Evolutionary conservation across 148 eudicot species (phyloP), one percentile per base, ranked within the genome.

Genomic region (Silene latifolia): DNA sequence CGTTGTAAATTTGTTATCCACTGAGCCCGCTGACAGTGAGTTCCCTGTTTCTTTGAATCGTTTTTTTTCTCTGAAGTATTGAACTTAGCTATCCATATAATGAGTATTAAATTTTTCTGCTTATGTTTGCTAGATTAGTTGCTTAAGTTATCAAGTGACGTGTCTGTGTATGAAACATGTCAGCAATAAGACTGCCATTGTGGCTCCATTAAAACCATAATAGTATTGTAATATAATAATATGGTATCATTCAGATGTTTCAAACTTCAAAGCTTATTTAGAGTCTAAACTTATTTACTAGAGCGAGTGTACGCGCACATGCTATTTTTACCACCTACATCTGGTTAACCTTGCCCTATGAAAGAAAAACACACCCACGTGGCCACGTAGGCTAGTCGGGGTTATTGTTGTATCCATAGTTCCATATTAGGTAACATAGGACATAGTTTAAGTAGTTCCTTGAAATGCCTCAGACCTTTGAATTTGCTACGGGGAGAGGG

Each of bases 1-100:
- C 87, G 97, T 94, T 74, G 97, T 88, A 57, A 91, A 93, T 87
- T 78, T 94, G 80, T 81, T 94, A 83, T 89, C 98, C 68, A 91
- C 89, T n/a, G 98, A 91, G 84, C 98, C 98, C 13, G 61, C 89
- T 76, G 87, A 90, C 79, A 85, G 98, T 94, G 84, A 59, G 97
- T 89, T 80, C 73, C 83, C 73, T 53, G 6, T 74, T 61, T 66
- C 51, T 69, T 56, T 12, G 73, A 54, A 53, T 70, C 64, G 20
- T 9, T 71, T 3, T 71, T 3, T 59, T 10, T 42, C 17, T 15
- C 13, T 42, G 11, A 29, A 35, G 8, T 44, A 6, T 23, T 76
- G 21, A 54, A 53, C 14, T 53, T 54, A 39, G 57, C 32, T 70
- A 18, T 60, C 5, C 46, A 5, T 69, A 3, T 10, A 18, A 27